These are phyloP conservation scores for Ustilago lituana DNA, from an alignment of 1,284 basidiomycete genomes.

Conservation along the genomic window DNA sequence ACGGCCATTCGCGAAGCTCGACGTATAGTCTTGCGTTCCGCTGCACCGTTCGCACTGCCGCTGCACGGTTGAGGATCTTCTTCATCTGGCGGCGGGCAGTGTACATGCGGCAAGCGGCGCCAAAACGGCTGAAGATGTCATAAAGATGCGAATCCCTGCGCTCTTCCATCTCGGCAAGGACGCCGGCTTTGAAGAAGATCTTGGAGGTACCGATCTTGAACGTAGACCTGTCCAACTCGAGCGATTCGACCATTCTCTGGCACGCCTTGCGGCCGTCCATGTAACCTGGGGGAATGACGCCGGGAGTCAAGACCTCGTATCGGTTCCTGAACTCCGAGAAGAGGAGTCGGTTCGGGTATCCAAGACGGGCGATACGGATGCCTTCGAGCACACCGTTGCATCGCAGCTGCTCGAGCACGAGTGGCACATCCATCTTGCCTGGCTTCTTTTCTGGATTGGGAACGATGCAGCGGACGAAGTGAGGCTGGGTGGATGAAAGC, in stretches of 20 bases:
- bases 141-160: conserved; percentile 85
- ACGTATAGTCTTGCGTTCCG: conserved; percentile 88
- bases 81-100: conserved; percentile 88
- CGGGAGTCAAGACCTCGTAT: conserved; percentile 94
- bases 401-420: conserved; percentile 94
- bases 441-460: conserved; percentile 93
- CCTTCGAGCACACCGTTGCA: conserved; percentile 99
- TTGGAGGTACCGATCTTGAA: conserved; percentile 96
- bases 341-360: conserved; percentile 94
- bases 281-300: conserved; percentile 89
- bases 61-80: conserved; percentile 91
- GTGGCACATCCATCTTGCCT: conserved; percentile 87
- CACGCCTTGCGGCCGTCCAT: conserved; percentile 97
- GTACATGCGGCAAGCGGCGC: conserved; percentile 85
- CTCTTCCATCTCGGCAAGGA: conserved; percentile 97
- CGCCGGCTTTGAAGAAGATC: conserved; percentile 99
- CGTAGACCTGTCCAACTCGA: conserved; percentile 84
- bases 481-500: conserved; percentile 91
- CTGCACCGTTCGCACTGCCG: conserved; percentile 91
- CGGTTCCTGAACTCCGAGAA: conserved; percentile 97
- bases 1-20: conserved; percentile 90
- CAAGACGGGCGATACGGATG: conserved; percentile 95
- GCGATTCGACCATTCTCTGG: conserved; percentile 86
- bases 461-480: conserved; percentile 98
- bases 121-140: conserved; percentile 87